Evolutionary conservation across 2,329 filamentous ascomycete species (phyloP).

Genomic region (Shiraia bambusicola): DNA sequence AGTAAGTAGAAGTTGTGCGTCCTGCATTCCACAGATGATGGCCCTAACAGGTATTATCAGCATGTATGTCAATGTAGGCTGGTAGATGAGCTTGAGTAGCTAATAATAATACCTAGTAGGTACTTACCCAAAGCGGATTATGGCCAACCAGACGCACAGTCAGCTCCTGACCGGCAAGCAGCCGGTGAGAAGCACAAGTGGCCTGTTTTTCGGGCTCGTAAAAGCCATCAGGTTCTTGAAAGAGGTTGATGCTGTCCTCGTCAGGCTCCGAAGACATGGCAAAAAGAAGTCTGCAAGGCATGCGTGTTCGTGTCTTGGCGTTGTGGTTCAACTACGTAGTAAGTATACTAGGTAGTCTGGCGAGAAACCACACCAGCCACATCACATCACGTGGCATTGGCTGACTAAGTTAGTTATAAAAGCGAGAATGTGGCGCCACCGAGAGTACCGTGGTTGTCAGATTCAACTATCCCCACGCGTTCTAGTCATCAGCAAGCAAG

Average conservation of each 20-base stretch:
- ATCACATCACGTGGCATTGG: slow-evolving; percentile 5
- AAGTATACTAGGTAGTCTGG: no score
- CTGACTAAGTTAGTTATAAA: not conserved
- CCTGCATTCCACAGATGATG: slow-evolving; percentile 91
- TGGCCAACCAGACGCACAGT: slow-evolving; percentile 79
- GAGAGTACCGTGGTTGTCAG: no score
- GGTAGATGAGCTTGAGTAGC: slow-evolving; percentile 7
- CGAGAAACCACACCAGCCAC: slow-evolving; percentile 14
- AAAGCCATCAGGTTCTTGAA: slow-evolving; percentile 79
- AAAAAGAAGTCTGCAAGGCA: slow-evolving; percentile 13
- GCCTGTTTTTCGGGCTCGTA: slow-evolving; percentile 76
- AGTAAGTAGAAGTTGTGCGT: slow-evolving; percentile 73
- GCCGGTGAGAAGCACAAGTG: slow-evolving; percentile 70
- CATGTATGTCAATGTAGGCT: not conserved
- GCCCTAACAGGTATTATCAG: slow-evolving; percentile 51
- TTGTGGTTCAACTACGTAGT: no score
- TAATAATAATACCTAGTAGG: no score
- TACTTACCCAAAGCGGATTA: slow-evolving; percentile 78
- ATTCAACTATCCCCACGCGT: slow-evolving; percentile 16
- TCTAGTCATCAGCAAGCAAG: slow-evolving; percentile 6
- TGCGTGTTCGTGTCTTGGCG: slow-evolving; percentile 17
- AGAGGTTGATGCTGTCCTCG: slow-evolving; percentile 57
- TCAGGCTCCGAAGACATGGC: slow-evolving; percentile 35
- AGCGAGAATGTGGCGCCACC: not conserved
- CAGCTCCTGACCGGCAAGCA: slow-evolving; percentile 65